Evolutionary conservation across 1,284 basidiomycete genomes (phyloP).

Genomic region (Marasmius oreades): DNA sequence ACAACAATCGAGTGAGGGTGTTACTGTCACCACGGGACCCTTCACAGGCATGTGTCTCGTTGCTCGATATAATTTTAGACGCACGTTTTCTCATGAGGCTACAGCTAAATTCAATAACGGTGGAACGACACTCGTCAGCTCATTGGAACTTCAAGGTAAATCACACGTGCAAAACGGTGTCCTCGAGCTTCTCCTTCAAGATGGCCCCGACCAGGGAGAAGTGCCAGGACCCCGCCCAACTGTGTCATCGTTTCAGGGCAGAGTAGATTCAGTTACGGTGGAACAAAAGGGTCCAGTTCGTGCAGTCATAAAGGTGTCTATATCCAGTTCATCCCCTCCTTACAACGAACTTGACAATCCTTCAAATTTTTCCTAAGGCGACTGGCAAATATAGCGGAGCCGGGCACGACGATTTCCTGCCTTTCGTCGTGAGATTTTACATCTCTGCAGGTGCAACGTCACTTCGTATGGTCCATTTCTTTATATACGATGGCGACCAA

Average conservation of each 20-base stretch:
- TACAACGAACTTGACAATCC: neutral
- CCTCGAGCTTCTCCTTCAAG: constrained; percentile 34
- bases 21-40: constrained; percentile 33
- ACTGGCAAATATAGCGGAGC: constrained; percentile 36
- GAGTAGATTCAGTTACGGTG: constrained; percentile 28
- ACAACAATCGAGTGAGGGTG: constrained; percentile 19
- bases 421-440: constrained; percentile 37
- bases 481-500: constrained; percentile 40
- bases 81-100: neutral
- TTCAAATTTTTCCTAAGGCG: constrained; percentile 21
- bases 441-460: constrained; percentile 33
- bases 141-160: constrained; percentile 27
- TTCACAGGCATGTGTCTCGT: constrained; percentile 28
- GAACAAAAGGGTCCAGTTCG: constrained; percentile 41
- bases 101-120: constrained; percentile 32
- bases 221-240: constrained; percentile 26
- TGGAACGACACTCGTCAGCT: constrained; percentile 30
- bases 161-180: constrained; percentile 28
- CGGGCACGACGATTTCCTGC: constrained; percentile 34
- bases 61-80: neutral
- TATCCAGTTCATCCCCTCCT: neutral
- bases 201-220: constrained; percentile 31
- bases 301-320: constrained; percentile 34
- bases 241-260: constrained; percentile 27
- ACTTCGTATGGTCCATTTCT: constrained; percentile 37